These are phyloP conservation scores for Dianthus caryophyllus DNA, from an alignment of 148 eudicot species.

Conservation along the genomic window DNA sequence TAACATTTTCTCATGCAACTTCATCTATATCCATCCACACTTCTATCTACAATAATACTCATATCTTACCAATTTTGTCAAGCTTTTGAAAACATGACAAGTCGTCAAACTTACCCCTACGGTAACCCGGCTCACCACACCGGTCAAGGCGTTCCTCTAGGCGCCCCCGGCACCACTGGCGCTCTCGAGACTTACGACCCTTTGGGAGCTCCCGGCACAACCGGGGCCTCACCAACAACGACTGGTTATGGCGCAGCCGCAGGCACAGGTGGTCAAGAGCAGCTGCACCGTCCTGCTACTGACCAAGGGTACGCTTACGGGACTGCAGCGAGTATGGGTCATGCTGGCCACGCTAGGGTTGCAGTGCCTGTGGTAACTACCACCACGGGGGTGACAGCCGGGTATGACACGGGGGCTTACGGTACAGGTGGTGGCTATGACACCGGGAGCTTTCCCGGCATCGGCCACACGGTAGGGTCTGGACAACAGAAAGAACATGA, in stretches of 20 bases:
- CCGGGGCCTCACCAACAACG: constrained; percentile 12
- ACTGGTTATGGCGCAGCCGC: not conserved
- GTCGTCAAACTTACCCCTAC: constrained; percentile 16
- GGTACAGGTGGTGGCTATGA: constrained; percentile 7
- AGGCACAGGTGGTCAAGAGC: not conserved
- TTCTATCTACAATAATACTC: too few relatives aligned
- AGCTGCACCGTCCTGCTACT: not conserved
- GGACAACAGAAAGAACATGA: constrained; percentile 2
- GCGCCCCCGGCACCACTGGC: constrained; percentile 28
- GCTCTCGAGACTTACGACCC: constrained; percentile 13
- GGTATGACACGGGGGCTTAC: not conserved
- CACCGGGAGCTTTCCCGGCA: constrained; percentile 4
- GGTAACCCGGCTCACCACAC: constrained; percentile 11
- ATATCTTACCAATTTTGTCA: too few relatives aligned
- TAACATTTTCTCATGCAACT: too few relatives aligned
- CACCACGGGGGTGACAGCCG: constrained; percentile 2
- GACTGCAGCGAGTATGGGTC: constrained; percentile 12
- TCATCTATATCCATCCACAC: too few relatives aligned
- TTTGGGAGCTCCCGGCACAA: constrained; percentile 13
- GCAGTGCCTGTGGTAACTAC: constrained; percentile 9
- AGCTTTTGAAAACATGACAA: not conserved
- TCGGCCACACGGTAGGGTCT: not conserved
- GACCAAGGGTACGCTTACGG: constrained; percentile 4
- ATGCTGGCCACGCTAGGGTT: constrained; percentile 8
- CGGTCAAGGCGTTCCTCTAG: not conserved